Conservation (phyloP, 306 rosid species). For the Cucurbita argyrosperma region DNA sequence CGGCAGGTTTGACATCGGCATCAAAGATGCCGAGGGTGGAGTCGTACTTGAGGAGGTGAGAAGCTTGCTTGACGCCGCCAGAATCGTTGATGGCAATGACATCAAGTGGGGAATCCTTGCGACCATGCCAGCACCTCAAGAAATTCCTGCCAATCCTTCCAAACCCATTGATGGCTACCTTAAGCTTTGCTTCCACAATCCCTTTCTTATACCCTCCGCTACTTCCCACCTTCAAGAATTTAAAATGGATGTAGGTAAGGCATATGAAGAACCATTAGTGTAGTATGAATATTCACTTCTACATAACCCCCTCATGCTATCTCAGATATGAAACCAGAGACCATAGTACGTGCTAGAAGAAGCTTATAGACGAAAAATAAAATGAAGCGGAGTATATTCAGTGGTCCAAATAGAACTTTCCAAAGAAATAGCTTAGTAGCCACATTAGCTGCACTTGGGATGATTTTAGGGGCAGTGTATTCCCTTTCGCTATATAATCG, state of each 20-base stretch:
- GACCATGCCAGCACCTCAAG: slow-evolving; percentile 97
- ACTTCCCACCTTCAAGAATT: slow-evolving; percentile 33
- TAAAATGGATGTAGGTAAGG: not conserved
- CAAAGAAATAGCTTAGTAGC: too few species aligned
- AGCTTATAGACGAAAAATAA: not conserved
- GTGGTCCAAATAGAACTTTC: not conserved
- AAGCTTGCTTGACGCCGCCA: slow-evolving; percentile 93
- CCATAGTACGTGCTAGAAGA: not conserved
- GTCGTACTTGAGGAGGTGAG: slow-evolving; percentile 96
- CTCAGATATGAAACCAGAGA: not conserved
- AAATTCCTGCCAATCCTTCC: slow-evolving; percentile 96
- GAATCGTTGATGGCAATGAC: slow-evolving; percentile 89
- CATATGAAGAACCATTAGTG: not conserved
- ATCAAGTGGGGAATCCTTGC: slow-evolving; percentile 89
- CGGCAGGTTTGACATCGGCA: slow-evolving; percentile 80
- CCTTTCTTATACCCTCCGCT: slow-evolving; percentile 55
- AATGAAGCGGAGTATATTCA: not conserved
- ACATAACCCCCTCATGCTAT: not conserved
- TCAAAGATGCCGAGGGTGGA: slow-evolving; percentile 93
- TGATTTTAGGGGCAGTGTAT: too few species aligned
- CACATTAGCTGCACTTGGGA: too few species aligned
- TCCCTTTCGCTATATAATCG: too few species aligned
- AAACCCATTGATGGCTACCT: slow-evolving; percentile 90
- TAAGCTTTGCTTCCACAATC: slow-evolving; percentile 62
- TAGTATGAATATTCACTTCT: not conserved